Evolutionary conservation across 257 asterid species (phyloP).

Genomic region (Gentiana dahurica): DNA sequence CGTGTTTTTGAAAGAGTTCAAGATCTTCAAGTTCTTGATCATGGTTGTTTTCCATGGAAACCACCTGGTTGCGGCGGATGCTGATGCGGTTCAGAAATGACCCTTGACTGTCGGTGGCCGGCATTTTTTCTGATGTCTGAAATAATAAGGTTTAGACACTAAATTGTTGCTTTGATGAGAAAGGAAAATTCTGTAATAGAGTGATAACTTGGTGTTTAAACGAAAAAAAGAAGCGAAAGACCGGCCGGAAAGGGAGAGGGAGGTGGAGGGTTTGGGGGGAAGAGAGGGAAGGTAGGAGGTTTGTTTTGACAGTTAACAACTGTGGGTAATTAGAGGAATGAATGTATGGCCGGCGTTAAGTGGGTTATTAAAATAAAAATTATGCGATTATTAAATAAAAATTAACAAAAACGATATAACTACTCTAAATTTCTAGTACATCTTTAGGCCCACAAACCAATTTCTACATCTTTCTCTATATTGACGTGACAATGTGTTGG

Average conservation of each 20-base stretch:
- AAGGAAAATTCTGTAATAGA: background rate
- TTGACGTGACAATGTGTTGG: too few species aligned
- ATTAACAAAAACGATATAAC: too few species aligned
- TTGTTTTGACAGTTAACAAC: constrained; percentile 11
- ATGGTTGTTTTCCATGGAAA: constrained; percentile 37
- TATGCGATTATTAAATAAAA: too few species aligned
- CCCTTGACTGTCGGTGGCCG: constrained; percentile 41
- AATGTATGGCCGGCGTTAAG: constrained; percentile 9
- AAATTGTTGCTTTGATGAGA: background rate
- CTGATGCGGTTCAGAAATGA: constrained; percentile 88
- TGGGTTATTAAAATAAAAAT: constrained; percentile 3
- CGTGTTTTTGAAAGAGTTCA: constrained; percentile 63
- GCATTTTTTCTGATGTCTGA: constrained; percentile 26
- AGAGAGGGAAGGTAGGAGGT: background rate
- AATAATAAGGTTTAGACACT: background rate
- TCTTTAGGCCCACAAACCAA: too few species aligned
- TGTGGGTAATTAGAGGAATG: background rate
- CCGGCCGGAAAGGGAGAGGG: background rate
- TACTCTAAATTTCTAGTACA: too few species aligned
- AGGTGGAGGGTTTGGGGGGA: background rate
- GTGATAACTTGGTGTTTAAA: background rate
- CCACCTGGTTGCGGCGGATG: constrained; percentile 80
- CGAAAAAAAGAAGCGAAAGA: background rate
- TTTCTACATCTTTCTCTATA: too few species aligned
- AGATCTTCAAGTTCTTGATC: constrained; percentile 64